Evolutionary conservation across 768 basidiomycete genomes (phyloP).

Genomic region (Russula compacta): DNA sequence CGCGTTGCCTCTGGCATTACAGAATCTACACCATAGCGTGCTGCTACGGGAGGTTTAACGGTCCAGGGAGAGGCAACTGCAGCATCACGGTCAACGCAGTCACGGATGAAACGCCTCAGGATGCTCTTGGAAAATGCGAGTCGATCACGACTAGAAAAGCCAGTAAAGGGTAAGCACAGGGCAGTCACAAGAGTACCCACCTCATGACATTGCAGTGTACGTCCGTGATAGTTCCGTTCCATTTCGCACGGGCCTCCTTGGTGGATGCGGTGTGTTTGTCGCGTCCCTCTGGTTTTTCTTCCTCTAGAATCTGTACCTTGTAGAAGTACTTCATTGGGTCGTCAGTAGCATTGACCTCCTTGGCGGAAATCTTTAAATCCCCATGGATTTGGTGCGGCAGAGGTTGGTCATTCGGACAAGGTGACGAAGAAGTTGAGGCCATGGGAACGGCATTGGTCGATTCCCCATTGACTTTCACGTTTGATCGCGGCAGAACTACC

Average conservation of each 20-base stretch:
- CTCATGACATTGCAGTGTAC: conserved; percentile 75
- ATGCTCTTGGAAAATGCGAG: conserved; percentile 96
- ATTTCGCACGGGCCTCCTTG: conserved; percentile 45
- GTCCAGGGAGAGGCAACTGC: conserved; percentile 94
- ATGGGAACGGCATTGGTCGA: conserved; percentile 18
- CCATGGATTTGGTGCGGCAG: conserved; percentile 59
- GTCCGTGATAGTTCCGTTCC: conserved; percentile 73
- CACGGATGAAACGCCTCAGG: conserved; percentile 89
- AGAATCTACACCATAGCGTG: conserved; percentile 74
- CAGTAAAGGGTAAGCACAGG: background rate
- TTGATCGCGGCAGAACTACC: conserved; percentile 51
- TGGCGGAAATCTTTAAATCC: conserved; percentile 65
- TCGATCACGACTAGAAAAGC: conserved; percentile 70
- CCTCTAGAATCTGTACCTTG: conserved; percentile 72
- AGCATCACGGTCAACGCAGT: conserved; percentile 88
- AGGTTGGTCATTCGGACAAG: conserved; percentile 33
- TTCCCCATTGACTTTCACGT: conserved; percentile 7
- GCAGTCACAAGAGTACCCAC: conserved; percentile 33
- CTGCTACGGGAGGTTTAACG: conserved; percentile 79
- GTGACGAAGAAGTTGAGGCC: conserved; percentile 33
- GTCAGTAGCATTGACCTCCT: conserved; percentile 64
- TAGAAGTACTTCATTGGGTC: conserved; percentile 81
- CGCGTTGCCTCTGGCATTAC: conserved; percentile 82
- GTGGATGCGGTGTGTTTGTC: conserved; percentile 49
- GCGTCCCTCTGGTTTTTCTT: conserved; percentile 61